Evolutionary conservation across 2,329 filamentous ascomycete genomes (phyloP).

Genomic region (Cladosporium colombiae): DNA sequence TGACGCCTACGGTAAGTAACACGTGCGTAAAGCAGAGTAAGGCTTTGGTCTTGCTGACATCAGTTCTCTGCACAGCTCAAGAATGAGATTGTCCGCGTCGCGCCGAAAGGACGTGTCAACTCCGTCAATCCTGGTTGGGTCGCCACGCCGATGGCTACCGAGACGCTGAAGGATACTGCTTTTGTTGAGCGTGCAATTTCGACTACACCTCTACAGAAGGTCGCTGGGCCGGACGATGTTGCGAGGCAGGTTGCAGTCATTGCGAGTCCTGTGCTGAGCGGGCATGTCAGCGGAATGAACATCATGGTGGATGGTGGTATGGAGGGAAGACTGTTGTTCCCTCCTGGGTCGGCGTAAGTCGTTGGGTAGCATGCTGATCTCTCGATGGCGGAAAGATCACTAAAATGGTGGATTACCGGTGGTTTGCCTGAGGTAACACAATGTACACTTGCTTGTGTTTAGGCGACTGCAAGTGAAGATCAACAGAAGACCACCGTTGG

Average conservation of each 20-base stretch:
- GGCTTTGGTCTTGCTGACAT: neutral
- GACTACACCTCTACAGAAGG: constrained; percentile 37
- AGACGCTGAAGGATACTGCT: constrained; percentile 30
- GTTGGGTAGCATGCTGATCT: neutral
- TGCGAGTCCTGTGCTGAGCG: constrained; percentile 31
- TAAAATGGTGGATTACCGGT: neutral
- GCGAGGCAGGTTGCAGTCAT: constrained; percentile 34
- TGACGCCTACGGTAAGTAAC: constrained; percentile 26
- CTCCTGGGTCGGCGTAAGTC: neutral
- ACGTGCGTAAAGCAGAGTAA: neutral
- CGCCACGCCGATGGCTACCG: constrained; percentile 31
- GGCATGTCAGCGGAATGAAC: constrained; percentile 35
- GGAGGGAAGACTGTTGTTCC: constrained; percentile 34
- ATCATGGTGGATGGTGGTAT: constrained; percentile 34
- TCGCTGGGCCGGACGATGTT: constrained; percentile 31
- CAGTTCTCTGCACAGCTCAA: constrained; percentile 24
- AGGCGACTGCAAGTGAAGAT: no score
- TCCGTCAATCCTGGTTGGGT: constrained; percentile 34
- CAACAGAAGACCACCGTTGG: no score
- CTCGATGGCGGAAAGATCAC: neutral
- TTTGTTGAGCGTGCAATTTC: constrained; percentile 35
- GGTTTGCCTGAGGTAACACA: neutral
- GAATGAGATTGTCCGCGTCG: constrained; percentile 37
- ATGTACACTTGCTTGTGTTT: neutral
- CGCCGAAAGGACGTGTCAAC: constrained; percentile 33